Base-by-base conservation (phyloP, 192 early-diverging fungal genomes). In the Podochytrium sp. region DNA sequence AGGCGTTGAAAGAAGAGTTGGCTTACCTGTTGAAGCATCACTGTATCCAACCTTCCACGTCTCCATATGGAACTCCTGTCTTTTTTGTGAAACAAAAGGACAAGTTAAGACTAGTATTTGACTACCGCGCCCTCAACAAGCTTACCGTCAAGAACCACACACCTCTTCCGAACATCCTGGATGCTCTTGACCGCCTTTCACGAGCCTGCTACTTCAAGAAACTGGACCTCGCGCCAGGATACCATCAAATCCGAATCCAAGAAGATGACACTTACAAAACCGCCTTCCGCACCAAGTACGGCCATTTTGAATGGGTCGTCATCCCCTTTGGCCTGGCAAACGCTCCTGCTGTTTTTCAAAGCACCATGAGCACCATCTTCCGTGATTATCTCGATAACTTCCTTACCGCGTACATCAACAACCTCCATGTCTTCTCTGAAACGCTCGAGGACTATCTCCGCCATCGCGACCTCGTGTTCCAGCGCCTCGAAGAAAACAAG, bases 281-380 rank as follows among this genome's bases (percentile, higher is more conserved):
- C 25, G 79, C 78, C 14, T 75, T 82, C 69, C 52, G 79, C 33
- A 75, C 75, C 4, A 64, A 73, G 7, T 82, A 57, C 58, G 80
- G 80, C 1, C 80, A 66, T 2, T 92, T 60, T 71, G 79, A 91
- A 59, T 90, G 73, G 34, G 41, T 76, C 0, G 87, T 90, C n/a
- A 74, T 93, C 40, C 89, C 89, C 0, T 90, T 91, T 69, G 90
- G 91, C 0, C 64, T 91, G 1, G 79, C 72, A 18, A 90, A 90
- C 71, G 89, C 84, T 0, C 89, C 90, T 0, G 84, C 81, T 0
- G 72, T 81, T 0, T 91, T 92, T 65, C 81, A 85, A 71, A 56
- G 47, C 0, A 53, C 80, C 2, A 82, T 91, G 16, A 82, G 85
- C 50, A 66, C 83, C 32, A 56, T 78, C 0, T 72, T 90, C 47